Base-by-base conservation (phyloP, 768 basidiomycete species). In the Podaxis carcinomalis region DNA sequence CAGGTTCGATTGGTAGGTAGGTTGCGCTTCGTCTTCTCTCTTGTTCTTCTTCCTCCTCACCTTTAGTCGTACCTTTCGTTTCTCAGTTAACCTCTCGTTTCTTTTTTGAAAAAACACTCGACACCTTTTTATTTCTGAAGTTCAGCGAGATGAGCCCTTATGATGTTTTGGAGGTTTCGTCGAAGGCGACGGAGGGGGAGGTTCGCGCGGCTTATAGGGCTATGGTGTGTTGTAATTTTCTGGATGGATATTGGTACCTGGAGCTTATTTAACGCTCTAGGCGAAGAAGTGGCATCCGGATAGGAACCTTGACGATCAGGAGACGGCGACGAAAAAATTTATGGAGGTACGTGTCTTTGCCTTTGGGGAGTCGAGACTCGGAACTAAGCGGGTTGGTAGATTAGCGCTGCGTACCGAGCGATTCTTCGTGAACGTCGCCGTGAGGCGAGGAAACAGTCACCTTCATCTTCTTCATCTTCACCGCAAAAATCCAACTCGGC, bases 281-380 rank as follows among this genome's bases (percentile, higher is more conserved):
- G 57, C 57, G 37, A 59, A 59, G 25, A 51, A 51, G 14, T 59
- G 57, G 57, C 57, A 59, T 59, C 57, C 57, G 23, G 57, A 59
- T 36, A 51, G 57, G 36, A 62, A 39, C 11, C 46, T 56, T 7
- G 37, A 62, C 39, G 54, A 51, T 11, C 54, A 56, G 28, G 61
- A 62, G 39, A 62, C 32, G 5, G 49, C 61, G 36, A 56, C 47
- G 37, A 52, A 39, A 19, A 50, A 49, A 16, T 58, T 59, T 23
- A 51, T 39, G 51, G 49, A 51, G 37, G 56, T 58, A 36, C 25
- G 32, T 47, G 25, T 10, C 10, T 25, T 25, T 16, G 5, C 7
- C 27, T 21, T 42, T 58, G 4, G 16, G 4, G 14, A 37, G 10
- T 1, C 23, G 27, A 39, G 14, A 32, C 54, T 23, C 32, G 37